Percentiles rank a stretch among this genome's conserved stretches.
These are phyloP conservation scores for Albizia julibrissin DNA, from an alignment of 306 rosid species.

Conservation along the genomic window DNA sequence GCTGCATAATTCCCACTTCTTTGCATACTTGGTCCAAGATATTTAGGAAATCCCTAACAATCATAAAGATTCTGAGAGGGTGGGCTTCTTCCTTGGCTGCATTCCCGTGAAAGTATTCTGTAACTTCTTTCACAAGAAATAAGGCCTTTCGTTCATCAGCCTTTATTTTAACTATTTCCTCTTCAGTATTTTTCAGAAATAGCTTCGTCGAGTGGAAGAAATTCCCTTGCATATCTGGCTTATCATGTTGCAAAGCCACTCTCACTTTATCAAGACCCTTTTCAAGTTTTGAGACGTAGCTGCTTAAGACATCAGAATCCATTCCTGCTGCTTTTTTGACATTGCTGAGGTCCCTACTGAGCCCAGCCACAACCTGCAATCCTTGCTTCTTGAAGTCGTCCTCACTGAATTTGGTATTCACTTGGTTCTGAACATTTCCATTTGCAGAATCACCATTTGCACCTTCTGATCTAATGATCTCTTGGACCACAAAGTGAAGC, in stretches of 20 bases:
- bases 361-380: slow-evolving; percentile 82
- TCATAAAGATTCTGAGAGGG: slow-evolving; percentile 92
- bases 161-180: slow-evolving; percentile 68
- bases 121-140: slow-evolving; percentile 83
- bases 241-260: slow-evolving; percentile 70
- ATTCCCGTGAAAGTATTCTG: slow-evolving; percentile 90
- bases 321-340: slow-evolving; percentile 95
- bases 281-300: slow-evolving; percentile 89
- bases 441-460: slow-evolving; percentile 56
- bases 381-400: slow-evolving; percentile 88
- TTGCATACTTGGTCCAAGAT: slow-evolving; percentile 89
- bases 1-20: slow-evolving; percentile 82
- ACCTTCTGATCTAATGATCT: slow-evolving; percentile 93
- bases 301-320: slow-evolving; percentile 94
- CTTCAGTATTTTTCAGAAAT: slow-evolving; percentile 83
- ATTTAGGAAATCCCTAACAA: slow-evolving; percentile 86
- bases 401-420: slow-evolving; percentile 53
- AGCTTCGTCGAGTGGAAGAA: slow-evolving; percentile 74
- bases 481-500: slow-evolving; percentile 98
- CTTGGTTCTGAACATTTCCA: slow-evolving; percentile 45
- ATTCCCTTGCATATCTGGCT: slow-evolving; percentile 64
- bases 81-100: slow-evolving; percentile 92
- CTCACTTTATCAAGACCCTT: slow-evolving; percentile 89
- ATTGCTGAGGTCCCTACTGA: slow-evolving; percentile 80
- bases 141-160: slow-evolving; percentile 76